phyloP scores from a whole-genome alignment of 2,329 filamentous ascomycete genomes.

The Alternaria postmessia region DNA sequence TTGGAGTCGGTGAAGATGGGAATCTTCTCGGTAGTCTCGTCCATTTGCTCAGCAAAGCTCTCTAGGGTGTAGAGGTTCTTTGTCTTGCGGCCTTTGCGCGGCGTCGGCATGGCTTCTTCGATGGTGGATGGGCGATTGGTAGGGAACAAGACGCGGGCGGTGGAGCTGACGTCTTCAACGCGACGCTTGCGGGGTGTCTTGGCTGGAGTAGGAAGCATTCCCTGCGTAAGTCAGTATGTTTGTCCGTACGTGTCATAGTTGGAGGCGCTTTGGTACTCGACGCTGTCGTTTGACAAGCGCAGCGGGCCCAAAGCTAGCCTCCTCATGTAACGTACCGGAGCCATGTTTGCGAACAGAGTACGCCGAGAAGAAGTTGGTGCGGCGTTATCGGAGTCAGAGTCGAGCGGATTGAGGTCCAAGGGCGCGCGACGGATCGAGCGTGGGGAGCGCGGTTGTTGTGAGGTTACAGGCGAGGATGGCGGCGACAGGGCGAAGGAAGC shows the following conservation, averaged over 20 bases:
- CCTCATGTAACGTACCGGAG: conserved; percentile 36
- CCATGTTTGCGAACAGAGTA: conserved; percentile 33
- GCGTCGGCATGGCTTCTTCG: conserved; percentile 66
- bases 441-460: conserved; percentile 39
- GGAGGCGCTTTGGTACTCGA: background rate
- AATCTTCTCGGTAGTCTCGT: conserved; percentile 67
- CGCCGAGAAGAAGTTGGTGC: conserved; percentile 39
- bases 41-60: conserved; percentile 57
- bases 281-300: conserved; percentile 10
- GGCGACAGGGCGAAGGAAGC: conserved; percentile 56
- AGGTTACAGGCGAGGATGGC: conserved; percentile 52
- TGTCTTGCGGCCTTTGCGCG: conserved; percentile 64
- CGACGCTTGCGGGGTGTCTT: conserved; percentile 76
- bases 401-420: conserved; percentile 27
- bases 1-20: conserved; percentile 81
- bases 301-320: background rate
- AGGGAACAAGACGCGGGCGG: conserved; percentile 65
- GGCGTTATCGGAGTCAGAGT: conserved; percentile 43
- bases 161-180: conserved; percentile 53
- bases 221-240: conserved; percentile 30
- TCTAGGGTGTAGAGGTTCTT: conserved; percentile 58
- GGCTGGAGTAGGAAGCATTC: conserved; percentile 77
- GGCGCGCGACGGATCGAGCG: conserved; percentile 43
- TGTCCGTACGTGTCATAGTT: background rate
- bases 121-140: conserved; percentile 70